Evolutionary conservation across 768 basidiomycete genomes (phyloP).

Genomic region (Pleurotus citrinopileatus): DNA sequence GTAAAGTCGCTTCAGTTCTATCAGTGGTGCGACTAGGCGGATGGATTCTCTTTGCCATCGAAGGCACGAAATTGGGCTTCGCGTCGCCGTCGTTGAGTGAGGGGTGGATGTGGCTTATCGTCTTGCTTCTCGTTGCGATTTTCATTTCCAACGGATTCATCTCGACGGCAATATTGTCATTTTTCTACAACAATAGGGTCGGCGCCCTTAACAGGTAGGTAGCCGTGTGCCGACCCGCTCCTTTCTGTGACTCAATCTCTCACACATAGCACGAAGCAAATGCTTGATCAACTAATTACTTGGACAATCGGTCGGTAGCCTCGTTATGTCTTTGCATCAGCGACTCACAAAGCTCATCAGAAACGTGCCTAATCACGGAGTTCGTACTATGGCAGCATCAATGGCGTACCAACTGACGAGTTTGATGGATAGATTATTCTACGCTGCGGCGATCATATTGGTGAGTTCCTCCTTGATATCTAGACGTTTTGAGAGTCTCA

Average conservation of each 20-base stretch:
- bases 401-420: not conserved
- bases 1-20: not conserved
- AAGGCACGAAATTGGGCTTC: not conserved
- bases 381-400: not conserved
- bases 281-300: slow-evolving; percentile 5
- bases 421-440: not conserved
- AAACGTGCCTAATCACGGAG: slow-evolving; percentile 8
- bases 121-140: not conserved
- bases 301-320: slow-evolving; percentile 2
- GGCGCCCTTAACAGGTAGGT: not conserved
- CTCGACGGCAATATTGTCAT: not conserved
- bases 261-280: not conserved
- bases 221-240: not conserved
- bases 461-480: not conserved
- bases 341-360: not conserved
- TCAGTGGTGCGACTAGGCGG: not conserved
- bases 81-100: not conserved
- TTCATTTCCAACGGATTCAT: slow-evolving; percentile 3
- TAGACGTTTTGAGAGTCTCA: not conserved
- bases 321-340: not conserved
- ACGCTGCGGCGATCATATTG: not conserved
- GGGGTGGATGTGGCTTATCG: slow-evolving; percentile 1
- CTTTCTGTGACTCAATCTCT: not conserved
- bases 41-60: not conserved
- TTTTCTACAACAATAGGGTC: not conserved